phyloP scores from a whole-genome alignment of 768 basidiomycete species.

The Suillus subalutaceus region DNA sequence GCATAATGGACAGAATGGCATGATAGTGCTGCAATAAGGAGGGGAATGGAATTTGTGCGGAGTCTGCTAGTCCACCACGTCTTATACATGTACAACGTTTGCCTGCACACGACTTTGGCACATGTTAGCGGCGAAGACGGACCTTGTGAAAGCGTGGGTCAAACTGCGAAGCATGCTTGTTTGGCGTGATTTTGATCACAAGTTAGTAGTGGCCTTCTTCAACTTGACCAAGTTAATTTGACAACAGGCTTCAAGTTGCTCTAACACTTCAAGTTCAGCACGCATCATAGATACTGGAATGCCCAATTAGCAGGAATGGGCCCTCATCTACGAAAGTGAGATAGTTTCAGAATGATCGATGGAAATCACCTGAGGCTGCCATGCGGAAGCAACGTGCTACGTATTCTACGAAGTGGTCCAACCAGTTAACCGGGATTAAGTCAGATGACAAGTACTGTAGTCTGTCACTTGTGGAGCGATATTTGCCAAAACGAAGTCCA shows the following conservation, averaged over 20 bases:
- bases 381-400: constrained; percentile 9
- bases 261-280: not conserved
- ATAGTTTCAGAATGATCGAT: not conserved
- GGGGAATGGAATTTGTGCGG: not conserved
- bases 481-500: not conserved
- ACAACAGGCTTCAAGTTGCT: not conserved
- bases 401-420: not conserved
- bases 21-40: not conserved
- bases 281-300: not conserved
- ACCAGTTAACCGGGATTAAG: not conserved
- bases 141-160: not conserved
- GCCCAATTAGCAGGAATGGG: not conserved
- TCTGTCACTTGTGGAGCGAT: not conserved
- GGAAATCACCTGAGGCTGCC: not conserved
- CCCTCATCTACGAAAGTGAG: not conserved
- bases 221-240: not conserved
- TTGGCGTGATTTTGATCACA: not conserved
- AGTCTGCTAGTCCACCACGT: not conserved
- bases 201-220: not conserved
- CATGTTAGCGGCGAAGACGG: constrained; percentile 8
- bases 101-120: constrained; percentile 5
- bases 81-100: constrained; percentile 2
- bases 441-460: not conserved
- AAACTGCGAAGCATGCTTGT: not conserved
- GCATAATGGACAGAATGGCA: constrained; percentile 9